Conservation (phyloP, 2,329 filamentous ascomycete genomes). For the Lachnellula suecica region DNA sequence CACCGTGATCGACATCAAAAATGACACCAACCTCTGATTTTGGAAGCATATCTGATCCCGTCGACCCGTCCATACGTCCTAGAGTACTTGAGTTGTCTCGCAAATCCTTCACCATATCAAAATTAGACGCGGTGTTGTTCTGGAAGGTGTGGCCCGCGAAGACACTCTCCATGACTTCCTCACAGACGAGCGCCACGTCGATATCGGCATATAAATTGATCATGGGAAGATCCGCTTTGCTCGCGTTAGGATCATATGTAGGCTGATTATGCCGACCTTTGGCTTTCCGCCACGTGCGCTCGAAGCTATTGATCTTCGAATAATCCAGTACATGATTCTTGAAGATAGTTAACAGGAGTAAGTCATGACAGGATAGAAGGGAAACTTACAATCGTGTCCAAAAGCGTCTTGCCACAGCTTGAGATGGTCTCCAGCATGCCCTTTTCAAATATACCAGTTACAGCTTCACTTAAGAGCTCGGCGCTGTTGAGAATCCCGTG, state of each 20-base stretch:
- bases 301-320: slow-evolving; percentile 37
- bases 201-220: slow-evolving; percentile 34
- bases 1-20: slow-evolving; percentile 28
- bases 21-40: slow-evolving; percentile 29
- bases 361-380: too few relatives aligned
- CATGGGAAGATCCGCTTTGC: slow-evolving; percentile 32
- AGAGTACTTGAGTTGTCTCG: slow-evolving; percentile 8
- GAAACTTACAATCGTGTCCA: slow-evolving; percentile 36
- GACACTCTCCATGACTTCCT: slow-evolving; percentile 35
- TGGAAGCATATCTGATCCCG: slow-evolving; percentile 3
- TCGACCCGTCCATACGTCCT: slow-evolving; percentile 3
- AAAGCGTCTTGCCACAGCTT: slow-evolving; percentile 37
- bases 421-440: slow-evolving; percentile 36
- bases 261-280: slow-evolving; percentile 14
- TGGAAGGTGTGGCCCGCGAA: slow-evolving; percentile 35
- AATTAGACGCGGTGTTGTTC: slow-evolving; percentile 30
- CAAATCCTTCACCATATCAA: slow-evolving; percentile 29
- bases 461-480: slow-evolving; percentile 48
- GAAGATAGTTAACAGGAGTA: not conserved
- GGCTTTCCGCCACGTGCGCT: slow-evolving; percentile 32
- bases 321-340: slow-evolving; percentile 42
- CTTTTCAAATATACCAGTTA: slow-evolving; percentile 29
- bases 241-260: slow-evolving; percentile 13
- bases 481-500: slow-evolving; percentile 56
- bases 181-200: slow-evolving; percentile 32